These are phyloP conservation scores for Ustilago sp. DNA, from an alignment of 1,284 basidiomycete species.

Conservation along the genomic window DNA sequence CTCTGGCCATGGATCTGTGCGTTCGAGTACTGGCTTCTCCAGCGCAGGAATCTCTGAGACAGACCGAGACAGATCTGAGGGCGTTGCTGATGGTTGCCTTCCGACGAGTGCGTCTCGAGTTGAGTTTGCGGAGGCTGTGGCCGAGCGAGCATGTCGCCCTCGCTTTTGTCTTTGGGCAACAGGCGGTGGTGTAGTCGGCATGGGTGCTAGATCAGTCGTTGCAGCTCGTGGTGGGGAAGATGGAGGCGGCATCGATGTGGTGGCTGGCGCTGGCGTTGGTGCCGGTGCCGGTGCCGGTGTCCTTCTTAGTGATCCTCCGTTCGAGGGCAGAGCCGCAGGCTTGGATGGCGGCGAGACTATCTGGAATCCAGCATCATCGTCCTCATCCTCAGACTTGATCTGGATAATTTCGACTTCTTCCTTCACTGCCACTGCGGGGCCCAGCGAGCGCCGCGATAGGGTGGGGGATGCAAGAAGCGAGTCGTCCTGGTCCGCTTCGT, in stretches of 20 bases:
- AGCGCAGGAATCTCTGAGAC: constrained; percentile 16
- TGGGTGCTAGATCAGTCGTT: constrained; percentile 4
- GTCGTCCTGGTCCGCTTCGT: constrained; percentile 10
- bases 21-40: constrained; percentile 37
- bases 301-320: neutral
- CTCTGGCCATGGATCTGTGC: constrained; percentile 67
- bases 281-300: neutral
- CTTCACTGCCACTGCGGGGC: constrained; percentile 11
- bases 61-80: constrained; percentile 23
- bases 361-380: constrained; percentile 35
- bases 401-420: constrained; percentile 37
- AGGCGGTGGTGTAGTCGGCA: constrained; percentile 18
- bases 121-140: constrained; percentile 18
- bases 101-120: constrained; percentile 32
- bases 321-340: neutral
- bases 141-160: constrained; percentile 31
- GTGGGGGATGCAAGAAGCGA: constrained; percentile 28
- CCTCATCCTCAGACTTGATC: constrained; percentile 53
- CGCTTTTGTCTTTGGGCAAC: constrained; percentile 12
- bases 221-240: constrained; percentile 19
- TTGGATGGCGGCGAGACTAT: constrained; percentile 27
- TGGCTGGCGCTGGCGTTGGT: neutral
- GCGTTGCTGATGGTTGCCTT: constrained; percentile 34
- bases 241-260: constrained; percentile 1
- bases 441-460: constrained; percentile 6